phyloP scores from a whole-genome alignment of 1,284 basidiomycete genomes.

The Pyrrhoderma noxium region DNA sequence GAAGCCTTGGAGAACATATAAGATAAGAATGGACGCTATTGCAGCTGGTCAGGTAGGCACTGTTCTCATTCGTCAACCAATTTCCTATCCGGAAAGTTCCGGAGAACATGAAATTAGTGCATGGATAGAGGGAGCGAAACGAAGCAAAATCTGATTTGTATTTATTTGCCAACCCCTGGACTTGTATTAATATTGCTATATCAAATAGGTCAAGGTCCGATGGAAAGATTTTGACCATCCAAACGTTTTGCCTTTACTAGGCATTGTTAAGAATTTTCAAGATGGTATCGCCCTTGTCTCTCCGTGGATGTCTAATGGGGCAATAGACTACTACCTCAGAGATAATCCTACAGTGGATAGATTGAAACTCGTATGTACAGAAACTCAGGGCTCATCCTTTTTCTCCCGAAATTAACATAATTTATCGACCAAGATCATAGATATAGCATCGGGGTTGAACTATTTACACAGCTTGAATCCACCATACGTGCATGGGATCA shows the following conservation, averaged over 20 bases:
- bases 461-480: conserved; percentile 13
- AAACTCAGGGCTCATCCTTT: neutral
- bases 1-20: neutral
- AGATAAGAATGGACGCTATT: conserved; percentile 1
- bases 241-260: conserved; percentile 11
- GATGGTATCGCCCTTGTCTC: conserved; percentile 11
- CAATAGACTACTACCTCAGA: conserved; percentile 1
- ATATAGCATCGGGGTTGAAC: conserved; percentile 10
- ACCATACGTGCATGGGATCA: conserved; percentile 13
- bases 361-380: conserved; percentile 13
- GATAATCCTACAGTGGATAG: conserved; percentile 15
- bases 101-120: neutral
- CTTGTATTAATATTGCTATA: too few species aligned
- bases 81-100: neutral
- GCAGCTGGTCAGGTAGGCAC: conserved; percentile 4
- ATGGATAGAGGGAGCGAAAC: neutral
- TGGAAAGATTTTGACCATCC: conserved; percentile 16
- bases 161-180: too few species aligned
- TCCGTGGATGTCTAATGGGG: conserved; percentile 14
- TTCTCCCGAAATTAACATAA: neutral
- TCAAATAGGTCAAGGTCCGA: neutral
- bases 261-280: conserved; percentile 8
- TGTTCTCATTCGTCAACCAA: neutral
- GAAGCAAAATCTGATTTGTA: too few species aligned
- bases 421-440: conserved; percentile 10